Conservation (phyloP, 495 filamentous ascomycete species). For the Cudoniella acicularis region DNA sequence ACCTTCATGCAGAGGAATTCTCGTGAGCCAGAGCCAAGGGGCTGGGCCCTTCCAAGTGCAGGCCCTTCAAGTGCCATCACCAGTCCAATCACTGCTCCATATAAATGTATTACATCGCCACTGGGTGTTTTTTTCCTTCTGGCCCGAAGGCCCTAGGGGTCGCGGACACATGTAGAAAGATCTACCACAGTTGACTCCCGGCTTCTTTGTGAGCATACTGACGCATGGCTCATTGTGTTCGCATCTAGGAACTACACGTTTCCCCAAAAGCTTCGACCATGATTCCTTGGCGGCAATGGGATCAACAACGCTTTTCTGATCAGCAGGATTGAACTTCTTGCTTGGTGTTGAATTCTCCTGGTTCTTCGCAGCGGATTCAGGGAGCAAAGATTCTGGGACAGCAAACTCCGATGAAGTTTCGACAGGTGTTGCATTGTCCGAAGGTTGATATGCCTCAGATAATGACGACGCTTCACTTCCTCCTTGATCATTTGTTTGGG, state of each 20-base stretch:
- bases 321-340: slow-evolving; percentile 13
- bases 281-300: slow-evolving; percentile 73
- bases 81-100: slow-evolving; percentile 48
- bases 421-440: neutral
- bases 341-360: slow-evolving; percentile 1
- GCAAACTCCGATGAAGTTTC: neutral
- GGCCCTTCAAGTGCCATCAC: slow-evolving; percentile 2
- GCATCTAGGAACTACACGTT: slow-evolving; percentile 69
- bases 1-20: no score
- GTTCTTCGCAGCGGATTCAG: neutral
- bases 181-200: slow-evolving; percentile 76
- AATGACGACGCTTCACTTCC: slow-evolving; percentile 16
- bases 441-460: slow-evolving; percentile 7
- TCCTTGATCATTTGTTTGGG: slow-evolving; percentile 12
- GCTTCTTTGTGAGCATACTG: slow-evolving; percentile 76
- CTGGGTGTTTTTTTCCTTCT: slow-evolving; percentile 75
- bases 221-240: slow-evolving; percentile 88
- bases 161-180: slow-evolving; percentile 84
- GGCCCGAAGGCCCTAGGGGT: slow-evolving; percentile 76
- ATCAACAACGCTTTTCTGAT: slow-evolving; percentile 50
- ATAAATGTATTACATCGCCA: slow-evolving; percentile 89
- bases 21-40: neutral
- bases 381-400: neutral
- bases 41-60: neutral
- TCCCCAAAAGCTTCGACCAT: slow-evolving; percentile 82